Evolutionary conservation across 768 basidiomycete genomes (phyloP).

Genomic region (Amanita jacksonii): DNA sequence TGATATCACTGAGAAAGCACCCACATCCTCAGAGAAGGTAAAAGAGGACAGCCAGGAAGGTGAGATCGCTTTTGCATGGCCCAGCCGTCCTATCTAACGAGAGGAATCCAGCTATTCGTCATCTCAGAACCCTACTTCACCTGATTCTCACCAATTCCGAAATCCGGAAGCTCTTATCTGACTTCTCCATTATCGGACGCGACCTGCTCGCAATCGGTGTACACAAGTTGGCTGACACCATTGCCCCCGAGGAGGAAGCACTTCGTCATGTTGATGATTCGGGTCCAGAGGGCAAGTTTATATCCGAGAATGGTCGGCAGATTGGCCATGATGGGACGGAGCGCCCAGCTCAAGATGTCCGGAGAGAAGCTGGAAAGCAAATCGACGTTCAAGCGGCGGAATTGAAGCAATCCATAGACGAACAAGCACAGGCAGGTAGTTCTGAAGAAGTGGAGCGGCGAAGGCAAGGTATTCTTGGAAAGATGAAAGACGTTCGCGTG

Average conservation of each 20-base stretch:
- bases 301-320: conserved; percentile 30
- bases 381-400: not conserved
- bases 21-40: conserved; percentile 46
- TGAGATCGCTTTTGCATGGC: conserved; percentile 17
- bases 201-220: conserved; percentile 76
- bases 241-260: conserved; percentile 56
- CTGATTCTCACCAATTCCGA: conserved; percentile 91
- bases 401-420: not conserved
- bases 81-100: no score
- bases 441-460: conserved; percentile 19
- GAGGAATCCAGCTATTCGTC: conserved; percentile 73
- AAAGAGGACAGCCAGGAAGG: conserved; percentile 57
- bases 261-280: conserved; percentile 61
- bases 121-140: conserved; percentile 80
- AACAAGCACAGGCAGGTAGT: conserved; percentile 9
- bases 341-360: conserved; percentile 17
- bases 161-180: conserved; percentile 79
- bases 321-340: conserved; percentile 23
- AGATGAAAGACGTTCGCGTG: conserved; percentile 27
- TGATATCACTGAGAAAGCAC: conserved; percentile 20
- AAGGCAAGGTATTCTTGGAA: conserved; percentile 25
- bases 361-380: conserved; percentile 9
- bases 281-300: conserved; percentile 59
- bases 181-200: conserved; percentile 69
- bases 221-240: conserved; percentile 53